Conservation (phyloP, 441 rosid species). For the Erodium trifolium region DNA sequence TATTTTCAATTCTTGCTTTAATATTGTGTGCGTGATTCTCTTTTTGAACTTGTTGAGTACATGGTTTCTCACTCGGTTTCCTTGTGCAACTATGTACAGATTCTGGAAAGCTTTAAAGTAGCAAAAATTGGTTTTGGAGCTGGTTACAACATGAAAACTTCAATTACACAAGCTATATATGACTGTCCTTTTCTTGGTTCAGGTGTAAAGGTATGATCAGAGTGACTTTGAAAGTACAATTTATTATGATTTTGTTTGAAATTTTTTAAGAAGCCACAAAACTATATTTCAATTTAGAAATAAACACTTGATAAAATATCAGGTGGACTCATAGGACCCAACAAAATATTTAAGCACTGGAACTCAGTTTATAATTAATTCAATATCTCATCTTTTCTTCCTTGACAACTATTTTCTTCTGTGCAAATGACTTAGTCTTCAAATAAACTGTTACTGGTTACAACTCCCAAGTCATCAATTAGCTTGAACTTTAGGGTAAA, state of each 20-base stretch:
- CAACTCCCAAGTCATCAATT: background rate
- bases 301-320: background rate
- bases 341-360: background rate
- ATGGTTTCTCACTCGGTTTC: constrained; percentile 7
- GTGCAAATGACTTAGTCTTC: background rate
- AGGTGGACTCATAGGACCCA: background rate
- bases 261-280: background rate
- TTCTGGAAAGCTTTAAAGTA: constrained; percentile 52
- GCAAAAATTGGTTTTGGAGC: constrained; percentile 91
- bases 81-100: constrained; percentile 36
- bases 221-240: constrained; percentile 3
- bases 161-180: constrained; percentile 55
- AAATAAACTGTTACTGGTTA: background rate
- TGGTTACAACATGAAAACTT: constrained; percentile 54
- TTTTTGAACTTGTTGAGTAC: constrained; percentile 10
- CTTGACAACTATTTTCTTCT: background rate
- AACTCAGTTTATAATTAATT: background rate
- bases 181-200: constrained; percentile 82
- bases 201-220: constrained; percentile 54
- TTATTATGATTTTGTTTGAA: constrained; percentile 6
- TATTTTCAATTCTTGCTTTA: constrained; percentile 6
- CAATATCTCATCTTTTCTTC: constrained; percentile 1
- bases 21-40: constrained; percentile 1
- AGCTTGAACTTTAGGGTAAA: background rate
- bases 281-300: constrained; percentile 3